Evolutionary conservation across 768 basidiomycete species (phyloP), one percentile per base, ranked within the genome.

Genomic region (Hygrophorus russula): DNA sequence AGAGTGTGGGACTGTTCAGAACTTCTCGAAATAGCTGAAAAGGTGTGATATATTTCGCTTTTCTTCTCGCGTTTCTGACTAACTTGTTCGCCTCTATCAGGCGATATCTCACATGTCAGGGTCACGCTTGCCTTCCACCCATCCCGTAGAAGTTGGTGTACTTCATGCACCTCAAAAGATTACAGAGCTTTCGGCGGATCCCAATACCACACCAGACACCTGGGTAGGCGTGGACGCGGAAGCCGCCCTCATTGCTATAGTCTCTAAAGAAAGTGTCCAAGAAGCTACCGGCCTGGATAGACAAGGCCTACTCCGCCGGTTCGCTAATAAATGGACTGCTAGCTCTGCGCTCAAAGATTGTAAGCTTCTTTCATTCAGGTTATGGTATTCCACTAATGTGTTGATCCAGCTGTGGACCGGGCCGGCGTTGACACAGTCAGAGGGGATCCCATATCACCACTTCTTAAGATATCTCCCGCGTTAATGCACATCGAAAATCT

Each of bases 401-500:
- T 31, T 30, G 7, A 36, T 17, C 19, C 49, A 81, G 81, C 80
- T 8, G 64, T 76, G 27, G 80, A 82, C 51, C 65, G 65, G 39
- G 67, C 66, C 10, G 61, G 59, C 10, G 76, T 72, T 46, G 79
- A 88, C 15, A 54, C 74, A 15, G 50, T 69, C 14, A 70, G 82
- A 17, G 74, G 74, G 44, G 84, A 89, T 51, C 78, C 78, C 11
- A 64, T 82, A 32, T 77, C 83, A 2, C 82, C 85, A 2, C 70
- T 90, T 34, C 71, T 88, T 42, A 86, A 79, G 56, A 76, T 91
- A 28, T 83, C 87, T 4, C 87, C 87, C 28, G 80, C 82, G 12
- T 66, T 94, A 48, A 94, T 92, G 87, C 81, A 86, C 51, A 85
- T 87, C 41, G 86, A 92, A 53, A 94, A 94, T 58, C 68, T 88